Percentiles rank a stretch among this genome's conserved stretches.
Evolutionary conservation across 2,329 filamentous ascomycete species (phyloP).

Genomic region (Diplodia corticola): DNA sequence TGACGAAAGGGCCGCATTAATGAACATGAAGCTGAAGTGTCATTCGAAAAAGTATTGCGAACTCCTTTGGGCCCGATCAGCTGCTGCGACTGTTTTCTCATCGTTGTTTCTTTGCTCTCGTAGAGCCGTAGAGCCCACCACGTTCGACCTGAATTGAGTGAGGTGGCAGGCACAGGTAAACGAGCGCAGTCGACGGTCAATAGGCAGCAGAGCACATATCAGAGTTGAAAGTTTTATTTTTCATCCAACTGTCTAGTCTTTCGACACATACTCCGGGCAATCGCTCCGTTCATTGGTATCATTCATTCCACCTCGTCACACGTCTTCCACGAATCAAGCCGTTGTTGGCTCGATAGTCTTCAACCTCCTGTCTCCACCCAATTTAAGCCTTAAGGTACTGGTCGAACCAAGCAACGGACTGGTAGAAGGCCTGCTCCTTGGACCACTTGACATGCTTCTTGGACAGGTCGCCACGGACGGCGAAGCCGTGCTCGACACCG

Average conservation of each 20-base stretch:
- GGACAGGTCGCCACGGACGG: constrained; percentile 64
- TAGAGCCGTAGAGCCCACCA: too few species aligned
- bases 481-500: constrained; percentile 72
- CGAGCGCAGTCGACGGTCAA: too few species aligned
- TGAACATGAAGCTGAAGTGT: too few species aligned
- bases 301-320: neutral
- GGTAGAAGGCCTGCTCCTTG: constrained; percentile 78
- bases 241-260: neutral
- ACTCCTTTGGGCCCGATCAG: too few species aligned
- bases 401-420: constrained; percentile 77
- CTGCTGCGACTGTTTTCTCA: too few species aligned
- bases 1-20: too few species aligned
- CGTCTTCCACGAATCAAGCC: too few species aligned
- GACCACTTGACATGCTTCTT: constrained; percentile 63
- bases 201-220: too few species aligned
- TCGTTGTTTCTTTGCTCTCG: too few species aligned
- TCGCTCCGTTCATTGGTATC: neutral
- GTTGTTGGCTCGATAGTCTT: neutral
- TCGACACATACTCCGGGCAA: neutral
- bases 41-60: too few species aligned
- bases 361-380: neutral
- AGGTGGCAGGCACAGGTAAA: too few species aligned
- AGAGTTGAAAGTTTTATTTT: neutral
- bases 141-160: too few species aligned
- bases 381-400: constrained; percentile 52